Percentiles rank a stretch among this genome's conserved stretches.
These are phyloP conservation scores for Simmondsia chinensis DNA, from an alignment of 148 eudicot genomes.

Conservation along the genomic window DNA sequence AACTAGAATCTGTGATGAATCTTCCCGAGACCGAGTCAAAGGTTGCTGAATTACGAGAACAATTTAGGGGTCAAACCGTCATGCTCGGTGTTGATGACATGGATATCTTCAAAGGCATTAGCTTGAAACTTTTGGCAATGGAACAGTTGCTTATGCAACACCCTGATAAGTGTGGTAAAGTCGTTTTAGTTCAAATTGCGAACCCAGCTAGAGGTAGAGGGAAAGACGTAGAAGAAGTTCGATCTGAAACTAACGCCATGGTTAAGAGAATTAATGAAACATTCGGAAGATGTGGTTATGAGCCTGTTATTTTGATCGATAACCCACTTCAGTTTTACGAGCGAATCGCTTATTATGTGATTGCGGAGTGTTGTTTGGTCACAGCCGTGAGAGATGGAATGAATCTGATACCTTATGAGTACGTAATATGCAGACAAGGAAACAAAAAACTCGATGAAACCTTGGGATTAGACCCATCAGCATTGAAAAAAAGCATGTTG, in stretches of 20 bases:
- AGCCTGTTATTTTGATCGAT: conserved; percentile 66
- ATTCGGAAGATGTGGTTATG: conserved; percentile 47
- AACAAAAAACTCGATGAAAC: conserved; percentile 39
- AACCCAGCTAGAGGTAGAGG: conserved; percentile 88
- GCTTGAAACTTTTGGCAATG: conserved; percentile 73
- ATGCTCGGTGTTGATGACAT: conserved; percentile 93
- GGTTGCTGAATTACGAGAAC: conserved; percentile 46
- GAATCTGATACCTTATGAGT: conserved; percentile 87
- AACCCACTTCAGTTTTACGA: conserved; percentile 56
- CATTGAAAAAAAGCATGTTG: conserved; percentile 74
- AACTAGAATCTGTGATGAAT: conserved; percentile 55
- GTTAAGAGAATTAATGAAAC: conserved; percentile 46
- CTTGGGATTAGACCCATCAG: conserved; percentile 34
- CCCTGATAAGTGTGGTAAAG: conserved; percentile 61
- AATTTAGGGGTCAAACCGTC: conserved; percentile 45
- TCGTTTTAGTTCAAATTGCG: conserved; percentile 79
- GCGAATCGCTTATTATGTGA: conserved; percentile 63
- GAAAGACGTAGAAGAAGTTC: conserved; percentile 66
- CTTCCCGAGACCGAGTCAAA: conserved; percentile 49
- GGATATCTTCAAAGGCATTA: conserved; percentile 89
- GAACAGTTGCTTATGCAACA: conserved; percentile 66
- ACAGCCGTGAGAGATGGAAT: conserved; percentile 89
- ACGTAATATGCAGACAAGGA: conserved; percentile 65
- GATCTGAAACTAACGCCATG: conserved; percentile 55
- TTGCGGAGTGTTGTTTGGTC: conserved; percentile 80